Conservation (phyloP, 768 basidiomycete genomes). For the Pisolithus sp. region DNA sequence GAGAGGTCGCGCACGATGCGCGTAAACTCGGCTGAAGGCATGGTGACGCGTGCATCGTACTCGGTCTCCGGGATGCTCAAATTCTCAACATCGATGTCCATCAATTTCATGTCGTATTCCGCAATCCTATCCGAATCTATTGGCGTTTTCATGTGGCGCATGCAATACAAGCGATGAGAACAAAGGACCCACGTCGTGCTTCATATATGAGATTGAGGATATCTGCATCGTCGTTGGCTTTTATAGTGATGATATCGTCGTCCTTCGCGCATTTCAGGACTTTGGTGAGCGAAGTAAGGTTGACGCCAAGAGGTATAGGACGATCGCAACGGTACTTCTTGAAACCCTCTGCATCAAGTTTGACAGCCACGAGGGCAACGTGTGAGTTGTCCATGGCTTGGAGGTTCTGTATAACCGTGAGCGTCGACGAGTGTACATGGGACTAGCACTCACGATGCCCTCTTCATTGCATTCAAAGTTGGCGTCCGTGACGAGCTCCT, state of each 20-base stretch:
- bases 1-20: slow-evolving; percentile 92
- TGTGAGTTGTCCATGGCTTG: slow-evolving; percentile 99
- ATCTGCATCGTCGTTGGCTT: slow-evolving; percentile 88
- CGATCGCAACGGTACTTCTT: slow-evolving; percentile 88
- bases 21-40: slow-evolving; percentile 81
- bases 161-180: background rate
- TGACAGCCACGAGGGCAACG: slow-evolving; percentile 91
- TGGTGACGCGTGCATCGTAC: slow-evolving; percentile 87
- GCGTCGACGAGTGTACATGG: background rate
- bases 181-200: slow-evolving; percentile 61
- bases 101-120: slow-evolving; percentile 98
- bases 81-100: slow-evolving; percentile 97
- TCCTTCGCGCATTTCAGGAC: slow-evolving; percentile 97
- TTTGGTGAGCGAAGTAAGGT: slow-evolving; percentile 84
- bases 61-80: slow-evolving; percentile 96
- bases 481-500: slow-evolving; percentile 95
- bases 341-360: slow-evolving; percentile 76
- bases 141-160: background rate
- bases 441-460: slow-evolving; percentile 58
- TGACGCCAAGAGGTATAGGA: slow-evolving; percentile 86
- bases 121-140: slow-evolving; percentile 88
- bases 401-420: slow-evolving; percentile 45
- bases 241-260: slow-evolving; percentile 86
- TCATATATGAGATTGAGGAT: slow-evolving; percentile 86
- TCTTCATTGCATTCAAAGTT: slow-evolving; percentile 98